Base-by-base conservation (phyloP, 352 stramenopile genomes). In the Phytophthora macrochlamydospora region DNA sequence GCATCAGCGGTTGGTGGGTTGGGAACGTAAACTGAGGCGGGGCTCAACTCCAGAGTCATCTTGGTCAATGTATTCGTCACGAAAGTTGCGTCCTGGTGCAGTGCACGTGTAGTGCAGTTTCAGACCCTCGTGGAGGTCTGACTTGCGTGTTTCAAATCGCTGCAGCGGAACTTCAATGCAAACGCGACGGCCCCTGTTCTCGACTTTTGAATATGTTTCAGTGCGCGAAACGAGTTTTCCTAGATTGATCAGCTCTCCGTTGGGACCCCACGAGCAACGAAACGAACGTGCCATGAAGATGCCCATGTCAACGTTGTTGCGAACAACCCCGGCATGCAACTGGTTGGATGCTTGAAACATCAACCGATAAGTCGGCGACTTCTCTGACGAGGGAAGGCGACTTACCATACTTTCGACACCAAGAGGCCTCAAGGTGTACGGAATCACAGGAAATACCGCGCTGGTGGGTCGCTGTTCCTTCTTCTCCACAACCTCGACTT, bases 211-310 rank as follows among this genome's bases (percentile, higher is more conserved):
- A 24, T 63, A 57, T 6, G 52, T 62, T 18, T 73, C 59, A 7
- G 49, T 44, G 28, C 56, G 69, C 3, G 81, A 76, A 51, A 73
- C 59, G 12, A 85, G 55, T 30, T 76, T 84, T 52, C 75, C 80
- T 6, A 87, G 56, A 62, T 92, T 91, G 44, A 92, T 78, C 1
- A 95, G 54, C 43, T 91, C 79, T 2, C 87, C 87, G 31, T 91
- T 89, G 28, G 87, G 87, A 1, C 87, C 87, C 83, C 85, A 95
- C 6, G 83, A 92, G 46, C 85, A 92, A 18, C 87, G 85, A 76
- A 93, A 93, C 45, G 87, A 93, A 12, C 85, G 85, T 13, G 82
- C 77, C 71, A 93, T 89, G 42, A 92, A 93, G 44, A 95, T 75
- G 0, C 82, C 82, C 7, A 75, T 67, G 35, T 95, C 87, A 12